Conservation (phyloP, 2,329 filamentous ascomycete genomes). For the Tolypocladium guangdongense region DNA sequence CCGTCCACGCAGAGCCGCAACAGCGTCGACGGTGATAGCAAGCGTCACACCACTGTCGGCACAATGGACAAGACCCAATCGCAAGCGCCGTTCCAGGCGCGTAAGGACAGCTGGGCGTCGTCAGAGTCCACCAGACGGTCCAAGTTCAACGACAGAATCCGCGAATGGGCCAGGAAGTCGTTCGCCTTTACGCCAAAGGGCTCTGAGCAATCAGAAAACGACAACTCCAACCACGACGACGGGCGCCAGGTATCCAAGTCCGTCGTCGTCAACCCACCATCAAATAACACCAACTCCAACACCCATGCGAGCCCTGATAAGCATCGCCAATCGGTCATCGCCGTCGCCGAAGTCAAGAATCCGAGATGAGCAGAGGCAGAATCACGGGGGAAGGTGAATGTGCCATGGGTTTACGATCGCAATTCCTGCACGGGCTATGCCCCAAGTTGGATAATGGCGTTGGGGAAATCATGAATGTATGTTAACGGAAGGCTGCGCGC, state of each 20-base stretch:
- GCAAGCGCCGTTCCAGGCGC: conserved; percentile 1
- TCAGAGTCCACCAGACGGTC: conserved; percentile 15
- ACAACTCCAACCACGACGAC: conserved; percentile 9
- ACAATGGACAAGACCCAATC: background rate
- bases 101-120: conserved; percentile 16
- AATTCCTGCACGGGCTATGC: background rate
- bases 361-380: conserved; percentile 2
- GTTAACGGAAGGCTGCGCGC: background rate
- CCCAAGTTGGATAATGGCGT: background rate
- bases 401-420: background rate
- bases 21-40: conserved; percentile 14
- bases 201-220: conserved; percentile 11
- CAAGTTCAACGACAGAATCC: conserved; percentile 20
- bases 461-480: background rate
- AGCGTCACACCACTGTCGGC: conserved; percentile 2
- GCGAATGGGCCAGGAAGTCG: conserved; percentile 23
- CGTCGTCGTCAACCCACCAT: background rate
- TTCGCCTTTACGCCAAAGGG: conserved; percentile 14
- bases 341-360: conserved; percentile 7
- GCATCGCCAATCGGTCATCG: conserved; percentile 7
- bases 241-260: conserved; percentile 1
- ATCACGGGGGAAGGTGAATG: background rate
- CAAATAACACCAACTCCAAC: background rate
- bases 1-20: conserved; percentile 13
- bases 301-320: background rate